A percentile compares a stretch with the other conserved stretches of the same genome.
Conservation (phyloP, 768 basidiomycete genomes). For the Lentinus tigrinus region DNA sequence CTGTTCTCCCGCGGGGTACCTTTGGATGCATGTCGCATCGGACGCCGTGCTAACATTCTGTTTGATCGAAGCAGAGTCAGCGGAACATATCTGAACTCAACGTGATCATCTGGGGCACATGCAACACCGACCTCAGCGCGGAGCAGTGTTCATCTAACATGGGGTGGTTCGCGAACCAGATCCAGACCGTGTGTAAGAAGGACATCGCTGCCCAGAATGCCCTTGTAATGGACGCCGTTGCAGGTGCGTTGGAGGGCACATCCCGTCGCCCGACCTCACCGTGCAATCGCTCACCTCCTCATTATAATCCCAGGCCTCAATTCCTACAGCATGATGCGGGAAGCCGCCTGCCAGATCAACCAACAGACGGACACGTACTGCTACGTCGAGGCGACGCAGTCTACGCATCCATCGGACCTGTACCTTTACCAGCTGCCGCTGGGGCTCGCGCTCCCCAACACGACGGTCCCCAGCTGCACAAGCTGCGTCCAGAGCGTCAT, state of each 20-base stretch:
- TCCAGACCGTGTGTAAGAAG: constrained; percentile 49
- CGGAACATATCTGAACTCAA: constrained; percentile 62
- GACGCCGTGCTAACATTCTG: constrained; percentile 3
- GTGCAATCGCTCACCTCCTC: neutral
- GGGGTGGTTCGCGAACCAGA: constrained; percentile 52
- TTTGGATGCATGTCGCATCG: constrained; percentile 9
- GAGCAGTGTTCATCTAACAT: constrained; percentile 67
- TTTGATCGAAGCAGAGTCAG: constrained; percentile 53
- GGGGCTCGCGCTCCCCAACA: constrained; percentile 51
- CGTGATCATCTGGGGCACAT: constrained; percentile 74
- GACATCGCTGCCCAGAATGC: constrained; percentile 56
- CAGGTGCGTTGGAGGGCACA: constrained; percentile 38
- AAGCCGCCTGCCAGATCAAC: constrained; percentile 59
- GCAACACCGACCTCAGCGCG: constrained; percentile 53
- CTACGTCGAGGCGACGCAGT: constrained; percentile 62
- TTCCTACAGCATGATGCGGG: constrained; percentile 61
- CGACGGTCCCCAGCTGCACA: constrained; percentile 55
- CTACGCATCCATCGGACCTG: constrained; percentile 60
- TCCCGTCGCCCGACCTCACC: neutral
- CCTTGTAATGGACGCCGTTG: constrained; percentile 53
- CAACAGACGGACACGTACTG: constrained; percentile 66
- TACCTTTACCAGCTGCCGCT: constrained; percentile 72
- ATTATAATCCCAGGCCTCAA: constrained; percentile 46
- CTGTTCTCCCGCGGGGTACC: neutral
- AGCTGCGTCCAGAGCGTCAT: constrained; percentile 62